phyloP scores from a whole-genome alignment of 2,329 filamentous ascomycete species.

The Escovopsis sp. region DNA sequence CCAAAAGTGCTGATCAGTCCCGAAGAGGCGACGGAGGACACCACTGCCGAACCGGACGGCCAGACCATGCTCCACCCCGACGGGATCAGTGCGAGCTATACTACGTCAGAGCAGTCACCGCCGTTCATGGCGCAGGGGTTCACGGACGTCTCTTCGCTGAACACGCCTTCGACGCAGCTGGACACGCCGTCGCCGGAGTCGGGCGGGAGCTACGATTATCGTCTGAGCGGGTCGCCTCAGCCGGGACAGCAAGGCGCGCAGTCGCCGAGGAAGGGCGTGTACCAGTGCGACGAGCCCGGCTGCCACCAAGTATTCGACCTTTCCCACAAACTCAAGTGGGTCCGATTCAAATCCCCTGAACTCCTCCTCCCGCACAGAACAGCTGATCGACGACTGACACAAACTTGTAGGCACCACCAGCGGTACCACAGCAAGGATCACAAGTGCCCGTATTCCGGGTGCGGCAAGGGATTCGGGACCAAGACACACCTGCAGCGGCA shows the following conservation, averaged over 20 bases:
- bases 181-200: slow-evolving; percentile 28
- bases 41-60: too few species aligned
- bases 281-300: slow-evolving; percentile 22
- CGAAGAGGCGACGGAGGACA: too few species aligned
- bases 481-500: slow-evolving; percentile 48
- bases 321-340: slow-evolving; percentile 44
- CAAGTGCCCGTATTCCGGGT: slow-evolving; percentile 37
- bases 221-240: slow-evolving; percentile 22
- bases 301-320: slow-evolving; percentile 36
- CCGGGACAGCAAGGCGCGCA: slow-evolving; percentile 9
- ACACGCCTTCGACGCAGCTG: slow-evolving; percentile 33
- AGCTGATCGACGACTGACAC: too few species aligned
- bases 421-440: slow-evolving; percentile 47
- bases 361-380: neutral
- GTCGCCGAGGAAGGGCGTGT: slow-evolving; percentile 17
- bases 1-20: too few species aligned
- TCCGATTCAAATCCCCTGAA: slow-evolving; percentile 7
- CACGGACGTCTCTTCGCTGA: slow-evolving; percentile 26
- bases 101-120: slow-evolving; percentile 27
- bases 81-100: slow-evolving; percentile 17
- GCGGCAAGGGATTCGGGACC: slow-evolving; percentile 43
- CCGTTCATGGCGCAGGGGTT: slow-evolving; percentile 25
- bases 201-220: slow-evolving; percentile 20
- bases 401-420: slow-evolving; percentile 37
- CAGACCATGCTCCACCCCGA: neutral